Percentiles rank a stretch among this genome's conserved stretches.
Evolutionary conservation across 257 asterid species (phyloP).

Genomic region (Schizonepeta tenuifolia): DNA sequence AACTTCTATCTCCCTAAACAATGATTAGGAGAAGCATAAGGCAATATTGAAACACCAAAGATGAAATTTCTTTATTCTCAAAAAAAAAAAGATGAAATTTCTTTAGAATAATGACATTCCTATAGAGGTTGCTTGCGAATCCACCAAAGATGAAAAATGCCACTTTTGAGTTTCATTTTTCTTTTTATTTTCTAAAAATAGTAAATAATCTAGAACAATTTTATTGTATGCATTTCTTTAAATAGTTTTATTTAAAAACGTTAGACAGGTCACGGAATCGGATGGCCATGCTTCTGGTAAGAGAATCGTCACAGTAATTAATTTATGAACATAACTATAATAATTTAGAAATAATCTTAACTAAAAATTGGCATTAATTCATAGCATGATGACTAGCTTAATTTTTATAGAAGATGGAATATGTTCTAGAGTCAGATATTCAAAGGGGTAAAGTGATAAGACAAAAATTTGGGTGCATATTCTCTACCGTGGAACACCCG

Average conservation of each 20-base stretch:
- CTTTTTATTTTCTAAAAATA: neutral
- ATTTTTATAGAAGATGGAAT: neutral
- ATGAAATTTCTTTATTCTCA: no score
- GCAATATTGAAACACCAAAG: neutral
- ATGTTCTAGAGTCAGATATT: neutral
- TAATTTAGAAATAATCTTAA: neutral
- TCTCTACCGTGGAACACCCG: no score
- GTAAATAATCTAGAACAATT: neutral
- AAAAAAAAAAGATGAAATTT: no score
- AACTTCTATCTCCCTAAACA: neutral
- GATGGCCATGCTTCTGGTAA: neutral
- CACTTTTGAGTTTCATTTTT: neutral
- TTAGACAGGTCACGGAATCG: neutral
- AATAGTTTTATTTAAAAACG: neutral
- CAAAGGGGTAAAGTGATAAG: no score
- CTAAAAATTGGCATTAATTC: neutral
- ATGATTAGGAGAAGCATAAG: neutral
- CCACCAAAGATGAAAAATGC: neutral
- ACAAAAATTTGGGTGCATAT: no score
- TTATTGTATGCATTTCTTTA: neutral
- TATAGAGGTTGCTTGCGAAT: constrained; percentile 1
- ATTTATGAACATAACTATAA: neutral
- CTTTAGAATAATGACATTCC: neutral
- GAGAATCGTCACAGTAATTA: neutral
- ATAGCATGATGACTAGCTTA: constrained; percentile 24